Evolutionary conservation across 1,284 basidiomycete genomes (phyloP).

Genomic region (Meripilus lineatus): DNA sequence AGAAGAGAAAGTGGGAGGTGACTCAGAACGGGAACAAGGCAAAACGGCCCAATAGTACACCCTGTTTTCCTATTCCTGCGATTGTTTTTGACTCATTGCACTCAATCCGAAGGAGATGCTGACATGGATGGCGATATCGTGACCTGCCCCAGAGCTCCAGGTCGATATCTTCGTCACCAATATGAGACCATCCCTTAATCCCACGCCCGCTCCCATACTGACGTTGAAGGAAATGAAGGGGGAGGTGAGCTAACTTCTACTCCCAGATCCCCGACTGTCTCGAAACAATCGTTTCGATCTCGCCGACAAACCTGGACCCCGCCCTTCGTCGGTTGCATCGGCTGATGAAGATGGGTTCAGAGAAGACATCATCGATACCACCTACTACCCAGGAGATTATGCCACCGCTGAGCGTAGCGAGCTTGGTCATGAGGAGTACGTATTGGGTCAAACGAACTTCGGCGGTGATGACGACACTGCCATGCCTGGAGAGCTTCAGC

Average conservation of each 20-base stretch:
- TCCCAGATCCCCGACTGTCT: constrained; percentile 40
- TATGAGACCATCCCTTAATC: constrained; percentile 22
- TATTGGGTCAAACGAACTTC: constrained; percentile 75
- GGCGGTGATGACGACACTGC: constrained; percentile 73
- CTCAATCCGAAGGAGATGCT: too few relatives aligned
- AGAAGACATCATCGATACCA: constrained; percentile 41
- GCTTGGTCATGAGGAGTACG: constrained; percentile 45
- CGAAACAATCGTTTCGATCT: constrained; percentile 11
- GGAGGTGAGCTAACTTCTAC: constrained; percentile 30
- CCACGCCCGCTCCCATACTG: constrained; percentile 3
- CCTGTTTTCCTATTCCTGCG: too few relatives aligned
- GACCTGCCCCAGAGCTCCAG: constrained; percentile 45
- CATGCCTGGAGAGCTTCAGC: constrained; percentile 55
- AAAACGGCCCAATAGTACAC: constrained; percentile 29
- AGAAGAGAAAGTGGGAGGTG: constrained; percentile 56
- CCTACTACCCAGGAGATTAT: constrained; percentile 39
- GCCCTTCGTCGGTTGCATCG: constrained; percentile 13
- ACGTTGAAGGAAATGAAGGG: constrained; percentile 5
- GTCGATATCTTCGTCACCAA: constrained; percentile 83
- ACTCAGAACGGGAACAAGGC: constrained; percentile 26
- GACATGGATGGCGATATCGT: constrained; percentile 16
- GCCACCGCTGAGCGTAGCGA: constrained; percentile 30
- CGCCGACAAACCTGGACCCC: constrained; percentile 5
- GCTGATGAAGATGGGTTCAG: constrained; percentile 30
- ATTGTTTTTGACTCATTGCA: too few relatives aligned